A percentile compares a stretch with the other conserved stretches of the same genome.
Evolutionary conservation across 441 rosid genomes (phyloP).

Genomic region (Gossypium gossypioides): DNA sequence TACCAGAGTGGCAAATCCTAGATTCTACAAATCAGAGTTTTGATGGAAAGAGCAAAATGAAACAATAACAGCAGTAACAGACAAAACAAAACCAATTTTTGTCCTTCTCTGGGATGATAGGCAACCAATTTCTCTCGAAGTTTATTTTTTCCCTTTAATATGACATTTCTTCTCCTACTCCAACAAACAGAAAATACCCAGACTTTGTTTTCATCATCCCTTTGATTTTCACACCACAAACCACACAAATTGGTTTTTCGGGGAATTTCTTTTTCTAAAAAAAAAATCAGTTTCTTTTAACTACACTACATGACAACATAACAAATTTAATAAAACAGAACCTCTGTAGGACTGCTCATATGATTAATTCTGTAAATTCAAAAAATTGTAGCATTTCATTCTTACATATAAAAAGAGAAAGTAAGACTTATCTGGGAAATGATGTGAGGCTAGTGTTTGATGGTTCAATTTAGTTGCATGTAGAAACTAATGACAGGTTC

Average conservation of each 20-base stretch:
- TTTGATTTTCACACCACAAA: constrained; percentile 4
- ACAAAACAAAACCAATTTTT: not conserved
- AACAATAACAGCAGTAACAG: not conserved
- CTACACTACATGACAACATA: too few relatives aligned
- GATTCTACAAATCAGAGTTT: not conserved
- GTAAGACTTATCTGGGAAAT: too few relatives aligned
- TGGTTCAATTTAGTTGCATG: too few relatives aligned
- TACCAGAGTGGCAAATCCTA: not conserved
- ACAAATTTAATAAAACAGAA: too few relatives aligned
- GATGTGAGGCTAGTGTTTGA: too few relatives aligned
- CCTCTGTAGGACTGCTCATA: too few relatives aligned
- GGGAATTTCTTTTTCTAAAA: not conserved
- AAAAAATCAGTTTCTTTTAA: not conserved
- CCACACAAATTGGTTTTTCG: not conserved
- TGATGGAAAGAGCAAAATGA: not conserved
- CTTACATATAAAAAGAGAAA: too few relatives aligned
- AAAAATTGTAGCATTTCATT: too few relatives aligned
- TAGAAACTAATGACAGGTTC: too few relatives aligned
- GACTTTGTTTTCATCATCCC: constrained; percentile 1
- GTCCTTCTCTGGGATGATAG: constrained; percentile 9
- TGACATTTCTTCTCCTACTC: not conserved
- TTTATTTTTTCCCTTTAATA: not conserved
- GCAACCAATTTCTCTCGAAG: not conserved
- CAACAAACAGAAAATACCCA: not conserved
- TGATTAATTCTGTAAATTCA: too few relatives aligned